Base-by-base conservation (phyloP, 495 filamentous ascomycete species). In the Chlorociboria aeruginascens region DNA sequence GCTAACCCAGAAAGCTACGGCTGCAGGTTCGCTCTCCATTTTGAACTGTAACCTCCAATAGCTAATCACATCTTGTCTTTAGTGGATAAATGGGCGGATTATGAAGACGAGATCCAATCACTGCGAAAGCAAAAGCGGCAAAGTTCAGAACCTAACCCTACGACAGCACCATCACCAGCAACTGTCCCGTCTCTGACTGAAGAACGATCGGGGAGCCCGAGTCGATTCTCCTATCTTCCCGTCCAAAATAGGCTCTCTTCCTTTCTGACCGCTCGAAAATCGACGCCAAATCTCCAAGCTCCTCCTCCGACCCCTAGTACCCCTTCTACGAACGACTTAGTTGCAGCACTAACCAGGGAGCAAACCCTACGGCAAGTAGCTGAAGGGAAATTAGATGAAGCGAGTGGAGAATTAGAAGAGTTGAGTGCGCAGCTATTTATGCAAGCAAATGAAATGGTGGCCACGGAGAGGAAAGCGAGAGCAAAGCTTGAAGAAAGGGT, bases 361-460 rank as follows among this genome's bases (percentile, higher is more conserved):
- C 78, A 82, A 55, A 62, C 62, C 29, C 68, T 88, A 42, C 82
- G 92, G 36, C 70, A 73, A 17, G 73, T 76, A 10, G 90, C 89
- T 3, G 92, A 98, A 66, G 70, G 71, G 32, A 74, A 78, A 51
- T 69, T 95, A 30, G 71, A 69, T 54, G 76, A 82, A 45, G 82
- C 86, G 29, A 82, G 73, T 42, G 72, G 67, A 0, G 92, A 98
- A 67, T 72, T 98, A 11, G 93, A 97, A 63, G 92, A 98, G 58
- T 68, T 98, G 54, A 86, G 79, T 32, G 83, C 79, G 39, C 77
- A 81, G 53, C 69, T 98, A 43, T 98, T 98, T 66, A 79, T 86
- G 61, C 82, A 95, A 64, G 92, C 92, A 13, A 97, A 97, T 57
- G 86, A 95, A 70, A 97, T 98, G 90, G 92, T 98, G 20, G 87